Evolutionary conservation across 306 rosid genomes (phyloP).

Genomic region (Cyamopsis tetragonoloba): DNA sequence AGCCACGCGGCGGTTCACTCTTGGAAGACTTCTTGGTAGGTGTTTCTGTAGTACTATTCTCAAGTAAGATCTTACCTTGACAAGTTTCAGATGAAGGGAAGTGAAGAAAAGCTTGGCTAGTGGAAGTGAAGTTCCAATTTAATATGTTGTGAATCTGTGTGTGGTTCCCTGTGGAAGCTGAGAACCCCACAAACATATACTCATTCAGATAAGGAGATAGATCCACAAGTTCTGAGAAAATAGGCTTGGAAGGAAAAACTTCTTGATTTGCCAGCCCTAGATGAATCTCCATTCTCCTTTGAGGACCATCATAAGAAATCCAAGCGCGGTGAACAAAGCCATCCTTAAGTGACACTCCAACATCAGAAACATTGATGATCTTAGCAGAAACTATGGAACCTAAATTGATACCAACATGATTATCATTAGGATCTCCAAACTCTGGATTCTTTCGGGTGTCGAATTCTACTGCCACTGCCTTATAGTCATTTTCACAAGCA

Average conservation of each 20-base stretch:
- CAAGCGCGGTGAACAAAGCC: conserved; percentile 40
- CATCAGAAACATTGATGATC: conserved; percentile 52
- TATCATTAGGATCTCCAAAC: conserved; percentile 75
- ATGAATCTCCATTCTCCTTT: conserved; percentile 55
- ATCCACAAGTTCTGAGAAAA: conserved; percentile 46
- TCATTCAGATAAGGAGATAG: conserved; percentile 49
- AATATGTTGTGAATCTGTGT: conserved; percentile 69
- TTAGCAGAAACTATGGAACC: conserved; percentile 56
- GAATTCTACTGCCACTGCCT: conserved; percentile 63
- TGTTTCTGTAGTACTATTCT: conserved; percentile 5
- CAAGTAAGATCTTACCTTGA: conserved; percentile 47
- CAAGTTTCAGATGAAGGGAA: conserved; percentile 59
- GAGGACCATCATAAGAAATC: conserved; percentile 58
- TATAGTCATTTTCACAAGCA: conserved; percentile 61
- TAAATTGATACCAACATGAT: conserved; percentile 70
- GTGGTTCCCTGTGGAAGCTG: conserved; percentile 73
- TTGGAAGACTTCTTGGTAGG: conserved; percentile 1
- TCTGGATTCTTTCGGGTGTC: conserved; percentile 60
- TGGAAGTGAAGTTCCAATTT: conserved; percentile 69
- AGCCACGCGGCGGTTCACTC: conserved; percentile 35
- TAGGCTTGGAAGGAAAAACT: conserved; percentile 41
- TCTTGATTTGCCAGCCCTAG: conserved; percentile 37
- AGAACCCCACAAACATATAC: conserved; percentile 83
- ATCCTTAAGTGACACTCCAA: conserved; percentile 46
- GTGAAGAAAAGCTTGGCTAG: conserved; percentile 61